These are phyloP conservation scores for Aspergillus tamarii DNA, from an alignment of 2,329 filamentous ascomycete species.

Conservation along the genomic window DNA sequence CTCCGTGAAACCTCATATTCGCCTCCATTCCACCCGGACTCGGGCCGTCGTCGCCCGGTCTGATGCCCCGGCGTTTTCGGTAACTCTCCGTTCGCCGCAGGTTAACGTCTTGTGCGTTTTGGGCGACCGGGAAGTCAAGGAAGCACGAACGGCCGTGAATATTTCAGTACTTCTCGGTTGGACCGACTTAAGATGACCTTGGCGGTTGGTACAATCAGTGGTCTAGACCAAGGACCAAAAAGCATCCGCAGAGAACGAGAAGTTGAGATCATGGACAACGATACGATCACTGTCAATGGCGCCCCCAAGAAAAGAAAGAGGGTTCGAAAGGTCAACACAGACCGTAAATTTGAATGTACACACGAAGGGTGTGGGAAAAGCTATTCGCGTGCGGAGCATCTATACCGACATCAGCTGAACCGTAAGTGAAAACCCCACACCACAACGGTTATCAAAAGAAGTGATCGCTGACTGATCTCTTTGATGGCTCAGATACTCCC, in stretches of 20 bases:
- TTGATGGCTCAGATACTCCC: conserved; percentile 68
- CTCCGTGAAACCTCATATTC: not conserved
- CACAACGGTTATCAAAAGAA: not conserved
- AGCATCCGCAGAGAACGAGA: conserved; percentile 13
- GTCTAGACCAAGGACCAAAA: conserved; percentile 18
- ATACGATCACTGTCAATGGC: conserved; percentile 15
- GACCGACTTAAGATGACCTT: conserved; percentile 23
- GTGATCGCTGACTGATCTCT: conserved; percentile 18
- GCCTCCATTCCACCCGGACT: not conserved
- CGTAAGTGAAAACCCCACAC: conserved; percentile 57
- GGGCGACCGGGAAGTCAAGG: not conserved
- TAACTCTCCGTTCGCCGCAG: conserved; percentile 2
- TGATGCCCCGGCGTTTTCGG: conserved; percentile 1
- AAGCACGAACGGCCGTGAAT: not conserved
- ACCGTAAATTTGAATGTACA: conserved; percentile 73
- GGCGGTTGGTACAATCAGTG: conserved; percentile 25
- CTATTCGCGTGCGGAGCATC: conserved; percentile 93
- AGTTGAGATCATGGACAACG: conserved; percentile 19
- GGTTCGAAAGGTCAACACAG: conserved; percentile 48
- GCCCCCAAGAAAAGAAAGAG: conserved; percentile 31
- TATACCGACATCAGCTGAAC: conserved; percentile 95
- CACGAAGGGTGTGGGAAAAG: conserved; percentile 90
- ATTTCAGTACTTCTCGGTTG: not conserved
- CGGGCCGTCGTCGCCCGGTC: conserved; percentile 1
- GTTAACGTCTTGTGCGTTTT: not conserved